phyloP scores from a whole-genome alignment of 2,329 filamentous ascomycete genomes.

The Cladophialophora exuberans region DNA sequence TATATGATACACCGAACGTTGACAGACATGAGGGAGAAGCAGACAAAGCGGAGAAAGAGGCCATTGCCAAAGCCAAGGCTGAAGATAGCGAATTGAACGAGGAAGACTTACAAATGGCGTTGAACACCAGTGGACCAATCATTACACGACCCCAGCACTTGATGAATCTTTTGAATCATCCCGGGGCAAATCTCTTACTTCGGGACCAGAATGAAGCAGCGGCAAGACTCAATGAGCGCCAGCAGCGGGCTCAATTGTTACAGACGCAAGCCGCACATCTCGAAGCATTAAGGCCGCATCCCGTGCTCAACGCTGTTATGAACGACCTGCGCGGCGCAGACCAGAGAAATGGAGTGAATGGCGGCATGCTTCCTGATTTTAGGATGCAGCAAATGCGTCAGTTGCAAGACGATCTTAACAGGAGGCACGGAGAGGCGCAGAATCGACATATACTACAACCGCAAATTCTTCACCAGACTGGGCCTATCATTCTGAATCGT shows the following conservation, averaged over 20 bases:
- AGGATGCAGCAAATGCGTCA: neutral
- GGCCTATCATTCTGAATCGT: too few relatives aligned
- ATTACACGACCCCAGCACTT: too few relatives aligned
- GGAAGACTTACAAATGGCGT: slow-evolving; percentile 27
- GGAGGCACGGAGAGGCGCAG: too few relatives aligned
- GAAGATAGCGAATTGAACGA: slow-evolving; percentile 34
- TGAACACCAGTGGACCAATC: too few relatives aligned
- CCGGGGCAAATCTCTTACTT: slow-evolving; percentile 13
- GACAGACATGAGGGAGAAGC: slow-evolving; percentile 35
- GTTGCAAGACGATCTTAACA: neutral
- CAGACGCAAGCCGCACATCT: slow-evolving; percentile 1
- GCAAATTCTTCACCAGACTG: too few relatives aligned
- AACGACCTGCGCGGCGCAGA: neutral
- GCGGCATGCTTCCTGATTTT: neutral
- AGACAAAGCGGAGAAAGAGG: slow-evolving; percentile 35
- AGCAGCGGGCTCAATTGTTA: slow-evolving; percentile 8
- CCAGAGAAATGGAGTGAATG: neutral
- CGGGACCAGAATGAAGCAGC: slow-evolving; percentile 13
- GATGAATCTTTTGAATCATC: slow-evolving; percentile 17
- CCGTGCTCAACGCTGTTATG: slow-evolving; percentile 3
- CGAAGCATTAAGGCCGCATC: slow-evolving; percentile 13
- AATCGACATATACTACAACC: too few relatives aligned
- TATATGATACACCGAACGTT: slow-evolving; percentile 62
- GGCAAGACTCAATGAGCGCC: slow-evolving; percentile 8
- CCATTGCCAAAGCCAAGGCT: slow-evolving; percentile 36